phyloP scores from a whole-genome alignment of 2,329 filamentous ascomycete species.

The Verticillium isaacii region DNA sequence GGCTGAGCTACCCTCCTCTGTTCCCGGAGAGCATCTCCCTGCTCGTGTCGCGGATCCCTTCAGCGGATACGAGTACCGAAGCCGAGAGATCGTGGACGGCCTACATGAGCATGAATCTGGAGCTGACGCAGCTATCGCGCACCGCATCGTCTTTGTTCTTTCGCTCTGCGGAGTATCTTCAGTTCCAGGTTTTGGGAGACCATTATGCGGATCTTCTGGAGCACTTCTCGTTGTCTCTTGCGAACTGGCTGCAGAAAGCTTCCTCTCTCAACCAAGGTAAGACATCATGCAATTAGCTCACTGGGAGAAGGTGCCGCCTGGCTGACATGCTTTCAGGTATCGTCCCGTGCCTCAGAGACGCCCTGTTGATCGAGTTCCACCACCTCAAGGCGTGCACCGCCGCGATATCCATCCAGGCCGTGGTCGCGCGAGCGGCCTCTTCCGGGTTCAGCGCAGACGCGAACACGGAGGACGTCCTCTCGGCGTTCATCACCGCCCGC shows the following conservation, averaged over 20 bases:
- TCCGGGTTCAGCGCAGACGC: conserved; percentile 4
- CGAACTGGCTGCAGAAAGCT: conserved; percentile 12
- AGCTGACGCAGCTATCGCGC: conserved; percentile 12
- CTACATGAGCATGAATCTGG: conserved; percentile 14
- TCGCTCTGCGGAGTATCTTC: conserved; percentile 12
- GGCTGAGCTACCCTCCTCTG: conserved; percentile 3
- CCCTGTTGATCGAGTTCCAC: conserved; percentile 13
- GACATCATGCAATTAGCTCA: not conserved
- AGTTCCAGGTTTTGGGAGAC: conserved; percentile 12
- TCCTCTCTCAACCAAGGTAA: not conserved
- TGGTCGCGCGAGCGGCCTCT: conserved; percentile 11
- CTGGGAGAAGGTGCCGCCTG: not conserved
- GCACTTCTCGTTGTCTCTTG: conserved; percentile 11
- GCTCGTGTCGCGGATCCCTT: not conserved
- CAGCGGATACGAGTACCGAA: not conserved
- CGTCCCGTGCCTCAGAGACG: conserved; percentile 5
- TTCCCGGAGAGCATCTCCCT: conserved; percentile 8
- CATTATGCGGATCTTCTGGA: conserved; percentile 14
- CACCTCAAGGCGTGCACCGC: conserved; percentile 15
- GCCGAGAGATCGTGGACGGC: conserved; percentile 2
- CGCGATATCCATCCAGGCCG: conserved; percentile 16
- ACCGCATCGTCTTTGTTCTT: conserved; percentile 17
- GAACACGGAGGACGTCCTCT: conserved; percentile 7
- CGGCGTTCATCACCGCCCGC: conserved; percentile 11
- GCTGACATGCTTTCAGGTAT: conserved; percentile 3